A percentile compares a stretch with the other conserved stretches of the same genome.
phyloP scores from a whole-genome alignment of 805 yeast genomes.

The Schwanniomyces pseudopolymorphus region DNA sequence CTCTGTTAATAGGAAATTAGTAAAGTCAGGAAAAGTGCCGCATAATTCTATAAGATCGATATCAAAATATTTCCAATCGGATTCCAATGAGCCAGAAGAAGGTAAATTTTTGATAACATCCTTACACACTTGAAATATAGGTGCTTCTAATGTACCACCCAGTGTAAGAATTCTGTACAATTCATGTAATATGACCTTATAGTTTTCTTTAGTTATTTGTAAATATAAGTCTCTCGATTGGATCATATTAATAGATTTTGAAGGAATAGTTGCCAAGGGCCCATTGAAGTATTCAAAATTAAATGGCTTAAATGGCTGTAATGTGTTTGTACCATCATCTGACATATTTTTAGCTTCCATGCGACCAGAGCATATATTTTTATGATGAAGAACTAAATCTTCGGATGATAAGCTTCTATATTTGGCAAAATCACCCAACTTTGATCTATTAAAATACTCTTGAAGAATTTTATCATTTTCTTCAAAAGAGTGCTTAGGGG shows the following conservation, averaged over 20 bases:
- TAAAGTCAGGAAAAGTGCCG: conserved; percentile 24
- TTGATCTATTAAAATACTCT: conserved; percentile 20
- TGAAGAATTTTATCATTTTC: conserved; percentile 21
- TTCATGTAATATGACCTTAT: conserved; percentile 24
- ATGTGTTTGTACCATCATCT: not conserved
- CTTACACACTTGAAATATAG: conserved; percentile 18
- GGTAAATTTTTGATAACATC: conserved; percentile 6
- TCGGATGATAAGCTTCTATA: conserved; percentile 15
- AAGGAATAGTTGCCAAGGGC: conserved; percentile 23
- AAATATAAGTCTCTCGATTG: conserved; percentile 37
- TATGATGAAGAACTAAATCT: conserved; percentile 18
- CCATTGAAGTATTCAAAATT: conserved; percentile 29
- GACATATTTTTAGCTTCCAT: conserved; percentile 12
- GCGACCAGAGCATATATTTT: conserved; percentile 18
- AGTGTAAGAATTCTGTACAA: conserved; percentile 34
- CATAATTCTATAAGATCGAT: not conserved
- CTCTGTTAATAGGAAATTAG: conserved; percentile 20
- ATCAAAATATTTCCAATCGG: not conserved
- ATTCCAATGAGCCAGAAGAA: not conserved
- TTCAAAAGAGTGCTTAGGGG: conserved; percentile 16
- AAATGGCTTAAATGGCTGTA: conserved; percentile 24
- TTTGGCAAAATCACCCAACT: conserved; percentile 16
- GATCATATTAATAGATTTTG: conserved; percentile 33
- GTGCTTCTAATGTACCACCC: conserved; percentile 37
- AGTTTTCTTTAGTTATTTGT: conserved; percentile 29